phyloP scores from a whole-genome alignment of 495 filamentous ascomycete genomes.

The Penicillium robsamsonii region DNA sequence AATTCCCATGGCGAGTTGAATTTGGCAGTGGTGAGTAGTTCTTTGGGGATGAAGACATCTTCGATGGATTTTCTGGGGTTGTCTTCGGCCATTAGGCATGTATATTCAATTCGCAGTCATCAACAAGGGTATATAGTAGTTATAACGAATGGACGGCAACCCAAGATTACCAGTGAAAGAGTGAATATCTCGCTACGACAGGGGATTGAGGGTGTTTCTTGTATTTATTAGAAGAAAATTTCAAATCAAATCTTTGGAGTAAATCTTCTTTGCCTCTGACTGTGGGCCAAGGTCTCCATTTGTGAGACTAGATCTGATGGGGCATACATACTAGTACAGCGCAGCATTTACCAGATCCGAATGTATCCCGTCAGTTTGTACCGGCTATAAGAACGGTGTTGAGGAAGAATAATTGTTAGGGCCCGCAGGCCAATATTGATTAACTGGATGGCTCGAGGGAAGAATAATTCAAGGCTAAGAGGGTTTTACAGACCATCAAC shows the following conservation, averaged over 20 bases:
- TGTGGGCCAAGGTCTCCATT: background rate
- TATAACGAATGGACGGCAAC: slow-evolving; percentile 1
- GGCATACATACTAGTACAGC: slow-evolving; percentile 1
- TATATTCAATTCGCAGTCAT: background rate
- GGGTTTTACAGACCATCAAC: too few relatives aligned
- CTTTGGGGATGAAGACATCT: slow-evolving; percentile 23
- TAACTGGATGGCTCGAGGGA: too few relatives aligned
- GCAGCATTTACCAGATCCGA: too few relatives aligned
- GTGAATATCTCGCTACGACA: background rate
- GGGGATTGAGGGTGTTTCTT: background rate
- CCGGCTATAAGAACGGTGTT: too few relatives aligned
- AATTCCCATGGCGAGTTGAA: slow-evolving; percentile 26
- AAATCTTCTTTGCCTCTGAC: background rate
- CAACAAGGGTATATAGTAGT: background rate
- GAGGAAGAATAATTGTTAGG: too few relatives aligned
- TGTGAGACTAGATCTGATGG: background rate
- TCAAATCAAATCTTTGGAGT: background rate
- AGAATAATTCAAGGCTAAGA: too few relatives aligned
- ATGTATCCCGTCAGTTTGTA: too few relatives aligned
- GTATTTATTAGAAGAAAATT: background rate
- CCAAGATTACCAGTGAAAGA: background rate
- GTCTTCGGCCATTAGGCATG: slow-evolving; percentile 11
- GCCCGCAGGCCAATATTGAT: too few relatives aligned
- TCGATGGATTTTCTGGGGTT: slow-evolving; percentile 16
- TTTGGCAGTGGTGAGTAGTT: slow-evolving; percentile 24